Percentiles rank a stretch among this genome's conserved stretches.
phyloP scores from a whole-genome alignment of 208 protist species.

The Trypanosoma platydactyli region DNA sequence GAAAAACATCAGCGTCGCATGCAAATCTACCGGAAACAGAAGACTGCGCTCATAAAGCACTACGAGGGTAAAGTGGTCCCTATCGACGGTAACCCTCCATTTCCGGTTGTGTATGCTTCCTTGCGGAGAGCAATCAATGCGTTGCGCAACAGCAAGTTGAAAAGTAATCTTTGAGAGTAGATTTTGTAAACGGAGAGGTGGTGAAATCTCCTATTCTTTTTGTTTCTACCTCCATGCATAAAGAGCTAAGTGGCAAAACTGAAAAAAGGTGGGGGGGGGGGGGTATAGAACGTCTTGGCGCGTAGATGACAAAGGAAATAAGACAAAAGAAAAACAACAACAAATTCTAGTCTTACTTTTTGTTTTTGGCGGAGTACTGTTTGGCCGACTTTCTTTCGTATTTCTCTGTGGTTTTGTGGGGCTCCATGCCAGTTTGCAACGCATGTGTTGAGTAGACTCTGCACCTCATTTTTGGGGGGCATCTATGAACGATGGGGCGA shows the following conservation, averaged over 20 bases:
- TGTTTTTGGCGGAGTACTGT: no score
- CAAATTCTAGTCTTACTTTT: no score
- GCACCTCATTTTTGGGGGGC: no score
- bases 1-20: conserved; percentile 77
- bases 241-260: no score
- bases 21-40: conserved; percentile 68
- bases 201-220: neutral
- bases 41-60: conserved; percentile 50
- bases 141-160: conserved; percentile 21
- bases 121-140: conserved; percentile 36
- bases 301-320: no score
- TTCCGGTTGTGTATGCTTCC: conserved; percentile 45
- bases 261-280: neutral
- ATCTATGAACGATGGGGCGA: no score
- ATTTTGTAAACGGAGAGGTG: neutral
- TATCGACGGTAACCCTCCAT: conserved; percentile 50
- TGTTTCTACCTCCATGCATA: neutral
- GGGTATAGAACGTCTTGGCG: neutral
- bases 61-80: conserved; percentile 58
- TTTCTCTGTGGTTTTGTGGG: no score
- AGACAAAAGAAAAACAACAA: no score
- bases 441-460: no score
- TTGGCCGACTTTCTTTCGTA: no score
- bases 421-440: no score
- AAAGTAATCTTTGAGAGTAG: conserved; percentile 11